These are phyloP conservation scores for Pelagomonas calceolata DNA, from an alignment of 108 stramenopile species.

Conservation along the genomic window DNA sequence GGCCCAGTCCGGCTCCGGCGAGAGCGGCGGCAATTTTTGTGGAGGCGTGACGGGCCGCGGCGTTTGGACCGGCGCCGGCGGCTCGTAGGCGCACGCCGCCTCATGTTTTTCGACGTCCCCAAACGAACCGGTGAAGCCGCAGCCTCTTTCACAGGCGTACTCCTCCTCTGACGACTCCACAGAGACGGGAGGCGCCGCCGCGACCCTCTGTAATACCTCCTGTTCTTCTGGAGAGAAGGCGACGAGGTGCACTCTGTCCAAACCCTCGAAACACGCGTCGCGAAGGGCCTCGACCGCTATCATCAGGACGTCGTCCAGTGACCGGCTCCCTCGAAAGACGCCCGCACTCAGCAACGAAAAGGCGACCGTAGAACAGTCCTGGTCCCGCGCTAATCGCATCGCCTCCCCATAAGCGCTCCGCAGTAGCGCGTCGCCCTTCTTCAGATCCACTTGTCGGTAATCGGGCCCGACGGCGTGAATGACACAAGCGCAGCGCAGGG, in stretches of 20 bases:
- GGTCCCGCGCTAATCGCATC: conserved; percentile 4
- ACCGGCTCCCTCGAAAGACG: conserved; percentile 49
- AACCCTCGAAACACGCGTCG: conserved; percentile 15
- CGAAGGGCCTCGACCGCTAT: conserved; percentile 43
- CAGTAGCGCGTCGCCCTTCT: background rate
- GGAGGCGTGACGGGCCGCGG: too few relatives aligned
- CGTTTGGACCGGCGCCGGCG: too few relatives aligned
- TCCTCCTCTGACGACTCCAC: too few relatives aligned
- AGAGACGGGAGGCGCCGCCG: too few relatives aligned
- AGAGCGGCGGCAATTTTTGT: too few relatives aligned
- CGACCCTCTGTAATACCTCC: too few relatives aligned
- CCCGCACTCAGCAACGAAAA: conserved; percentile 64
- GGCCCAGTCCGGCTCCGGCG: too few relatives aligned
- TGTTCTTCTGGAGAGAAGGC: conserved; percentile 31
- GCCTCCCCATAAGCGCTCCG: background rate
- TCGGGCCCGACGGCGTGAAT: conserved; percentile 79
- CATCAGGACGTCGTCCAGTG: conserved; percentile 41
- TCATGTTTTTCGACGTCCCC: too few relatives aligned
- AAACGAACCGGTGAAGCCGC: too few relatives aligned
- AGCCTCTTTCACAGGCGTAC: too few relatives aligned
- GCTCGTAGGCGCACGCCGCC: too few relatives aligned
- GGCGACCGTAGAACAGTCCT: conserved; percentile 31
- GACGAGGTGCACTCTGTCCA: conserved; percentile 40
- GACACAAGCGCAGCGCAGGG: conserved; percentile 39
- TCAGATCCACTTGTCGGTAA: conserved; percentile 20